Conservation (phyloP, 2,329 filamentous ascomycete species). For the Aspergillus nomiae region DNA sequence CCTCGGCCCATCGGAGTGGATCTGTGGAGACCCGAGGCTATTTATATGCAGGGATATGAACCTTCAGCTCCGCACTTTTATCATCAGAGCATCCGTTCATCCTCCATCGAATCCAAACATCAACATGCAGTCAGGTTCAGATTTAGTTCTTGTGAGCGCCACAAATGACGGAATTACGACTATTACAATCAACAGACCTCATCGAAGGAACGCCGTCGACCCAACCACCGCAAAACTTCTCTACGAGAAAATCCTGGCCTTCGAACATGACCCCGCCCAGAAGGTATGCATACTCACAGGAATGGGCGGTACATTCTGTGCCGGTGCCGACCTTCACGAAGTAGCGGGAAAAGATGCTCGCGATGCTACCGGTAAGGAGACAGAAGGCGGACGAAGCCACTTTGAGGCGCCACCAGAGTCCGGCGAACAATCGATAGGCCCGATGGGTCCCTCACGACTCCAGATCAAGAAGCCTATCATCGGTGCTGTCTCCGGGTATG, state of each 20-base stretch:
- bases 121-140: background rate
- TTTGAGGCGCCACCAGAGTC: background rate
- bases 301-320: constrained; percentile 53
- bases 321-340: constrained; percentile 55
- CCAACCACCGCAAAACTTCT: background rate
- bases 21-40: background rate
- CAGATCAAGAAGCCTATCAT: constrained; percentile 39
- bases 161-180: background rate
- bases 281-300: constrained; percentile 57
- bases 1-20: background rate
- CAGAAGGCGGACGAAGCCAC: background rate
- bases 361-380: constrained; percentile 4
- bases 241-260: constrained; percentile 48
- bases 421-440: constrained; percentile 39
- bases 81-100: background rate
- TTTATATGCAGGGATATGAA: background rate
- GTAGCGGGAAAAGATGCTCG: constrained; percentile 30
- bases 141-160: background rate
- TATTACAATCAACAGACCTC: constrained; percentile 21
- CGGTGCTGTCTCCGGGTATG: constrained; percentile 39
- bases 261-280: constrained; percentile 53
- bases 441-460: constrained; percentile 46
- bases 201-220: constrained; percentile 55
- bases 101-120: background rate
- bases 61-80: background rate